Evolutionary conservation across 192 early-diverging fungal genomes (phyloP).

Genomic region (Coemansia sp.): DNA sequence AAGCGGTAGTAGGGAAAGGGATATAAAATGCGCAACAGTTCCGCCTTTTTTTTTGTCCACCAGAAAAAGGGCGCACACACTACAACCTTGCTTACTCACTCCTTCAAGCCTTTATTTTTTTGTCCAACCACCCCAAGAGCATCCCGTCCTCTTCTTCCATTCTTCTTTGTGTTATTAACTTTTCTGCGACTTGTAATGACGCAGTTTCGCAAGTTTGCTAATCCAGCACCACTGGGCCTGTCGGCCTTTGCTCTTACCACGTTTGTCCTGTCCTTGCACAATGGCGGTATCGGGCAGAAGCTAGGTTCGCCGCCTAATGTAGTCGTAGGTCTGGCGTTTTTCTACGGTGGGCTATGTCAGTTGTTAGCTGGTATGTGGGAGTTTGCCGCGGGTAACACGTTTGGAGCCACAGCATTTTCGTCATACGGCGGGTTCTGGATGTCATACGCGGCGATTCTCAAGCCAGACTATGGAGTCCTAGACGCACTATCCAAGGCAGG

Average conservation of each 20-base stretch:
- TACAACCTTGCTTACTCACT: background rate
- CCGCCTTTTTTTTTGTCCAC: background rate
- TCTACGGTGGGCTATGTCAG: slow-evolving; percentile 76
- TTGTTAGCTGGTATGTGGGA: slow-evolving; percentile 84
- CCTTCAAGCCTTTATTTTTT: background rate
- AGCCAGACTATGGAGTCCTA: slow-evolving; percentile 58
- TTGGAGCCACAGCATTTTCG: slow-evolving; percentile 79
- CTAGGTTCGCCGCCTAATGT: slow-evolving; percentile 56
- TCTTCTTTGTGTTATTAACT: background rate
- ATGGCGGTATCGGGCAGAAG: slow-evolving; percentile 63
- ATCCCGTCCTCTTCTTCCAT: background rate
- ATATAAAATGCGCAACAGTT: background rate
- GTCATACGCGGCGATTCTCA: slow-evolving; percentile 59
- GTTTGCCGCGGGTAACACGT: slow-evolving; percentile 74
- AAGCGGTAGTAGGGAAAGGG: background rate
- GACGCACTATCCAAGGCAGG: slow-evolving; percentile 36
- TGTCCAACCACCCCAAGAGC: background rate
- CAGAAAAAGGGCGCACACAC: background rate
- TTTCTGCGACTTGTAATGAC: slow-evolving; percentile 15
- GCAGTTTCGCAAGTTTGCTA: slow-evolving; percentile 50
- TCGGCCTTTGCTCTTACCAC: slow-evolving; percentile 56
- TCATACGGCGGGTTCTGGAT: slow-evolving; percentile 72
- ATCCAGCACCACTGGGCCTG: slow-evolving; percentile 57
- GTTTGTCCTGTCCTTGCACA: slow-evolving; percentile 71
- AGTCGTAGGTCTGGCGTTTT: slow-evolving; percentile 65